Conservation (phyloP, 352 stramenopile genomes). For the Phytophthora constricta region DNA sequence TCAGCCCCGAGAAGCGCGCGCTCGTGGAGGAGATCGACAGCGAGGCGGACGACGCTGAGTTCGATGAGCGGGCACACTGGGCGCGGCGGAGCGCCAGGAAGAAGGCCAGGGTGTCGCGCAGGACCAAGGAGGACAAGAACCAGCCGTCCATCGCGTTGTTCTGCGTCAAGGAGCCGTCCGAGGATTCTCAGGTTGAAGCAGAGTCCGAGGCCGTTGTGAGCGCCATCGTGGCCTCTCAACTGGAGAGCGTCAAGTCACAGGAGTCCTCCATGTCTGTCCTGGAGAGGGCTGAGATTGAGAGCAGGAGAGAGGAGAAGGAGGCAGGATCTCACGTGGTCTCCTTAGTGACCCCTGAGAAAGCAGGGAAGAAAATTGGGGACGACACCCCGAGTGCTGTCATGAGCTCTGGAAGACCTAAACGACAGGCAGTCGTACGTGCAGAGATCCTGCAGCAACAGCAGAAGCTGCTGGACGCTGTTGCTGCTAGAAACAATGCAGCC, state of each 20-base stretch:
- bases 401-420: constrained; percentile 58
- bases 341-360: constrained; percentile 7
- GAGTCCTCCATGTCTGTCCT: neutral
- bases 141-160: constrained; percentile 78
- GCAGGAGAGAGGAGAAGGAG: constrained; percentile 10
- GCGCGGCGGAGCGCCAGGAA: constrained; percentile 42
- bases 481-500: constrained; percentile 30
- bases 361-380: constrained; percentile 2
- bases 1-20: constrained; percentile 60
- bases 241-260: neutral
- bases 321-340: neutral
- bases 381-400: constrained; percentile 8
- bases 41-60: constrained; percentile 75
- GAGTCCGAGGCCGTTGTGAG: constrained; percentile 7
- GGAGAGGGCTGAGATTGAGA: constrained; percentile 18
- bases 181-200: neutral
- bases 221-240: constrained; percentile 13
- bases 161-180: constrained; percentile 40
- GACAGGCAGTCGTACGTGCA: constrained; percentile 54
- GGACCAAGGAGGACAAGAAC: constrained; percentile 37
- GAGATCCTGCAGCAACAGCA: constrained; percentile 53
- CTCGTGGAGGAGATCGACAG: constrained; percentile 74
- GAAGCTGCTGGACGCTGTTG: constrained; percentile 39
- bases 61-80: constrained; percentile 76
- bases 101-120: constrained; percentile 41